Evolutionary conservation across 2,329 filamentous ascomycete genomes (phyloP), one percentile per base, ranked within the genome.

Genomic region (Sphaerulina musiva): DNA sequence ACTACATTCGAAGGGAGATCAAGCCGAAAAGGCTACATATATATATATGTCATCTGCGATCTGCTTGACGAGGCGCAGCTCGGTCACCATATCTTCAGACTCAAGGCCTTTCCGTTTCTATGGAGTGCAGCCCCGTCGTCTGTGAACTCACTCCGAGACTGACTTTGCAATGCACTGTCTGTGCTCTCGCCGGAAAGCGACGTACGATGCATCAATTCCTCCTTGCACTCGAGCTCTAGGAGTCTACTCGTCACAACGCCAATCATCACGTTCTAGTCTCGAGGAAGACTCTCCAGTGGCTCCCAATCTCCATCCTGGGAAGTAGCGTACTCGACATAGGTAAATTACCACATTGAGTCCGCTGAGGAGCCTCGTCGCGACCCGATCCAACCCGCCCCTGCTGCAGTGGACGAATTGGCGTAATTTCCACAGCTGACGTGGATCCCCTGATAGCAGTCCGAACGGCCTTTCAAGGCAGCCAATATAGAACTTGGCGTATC

Each of bases 221-320:
- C 69, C 63, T 75, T 73, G 62, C 74, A 66, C 58, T 76, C 74
- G n/a, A 76, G 67, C 58, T 72, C 64, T 1, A 73, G 69, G 61
- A 75, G 75, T 53, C 76, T 76, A 44, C 69, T 73, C 1, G 73
- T 76, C n/a, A 76, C 69, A 2, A 75, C 73, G 31, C 74, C 74
- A 9, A 76, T 65, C 1, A 76, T 71, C 6, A 75, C 73, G 50
- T 74, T 75, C 65, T 76, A 76, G 64, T 73, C 60, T 62, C 70
- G 71, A 14, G 74, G 74, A n/a, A 76, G 66, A 38, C 5, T 38
- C 34, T 10, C 4, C 34, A 38, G 34, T 38, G 34, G 34, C 34
- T 38, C 34, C 10, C 1, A 38, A 9, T 10, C 7, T 10, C 34
- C 34, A 38, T 4, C 34, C 2, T 9, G 1, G 10, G 34, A 38